Evolutionary conservation across 495 filamentous ascomycete genomes (phyloP).

Genomic region (Aspergillus sclerotiicarbonarius): DNA sequence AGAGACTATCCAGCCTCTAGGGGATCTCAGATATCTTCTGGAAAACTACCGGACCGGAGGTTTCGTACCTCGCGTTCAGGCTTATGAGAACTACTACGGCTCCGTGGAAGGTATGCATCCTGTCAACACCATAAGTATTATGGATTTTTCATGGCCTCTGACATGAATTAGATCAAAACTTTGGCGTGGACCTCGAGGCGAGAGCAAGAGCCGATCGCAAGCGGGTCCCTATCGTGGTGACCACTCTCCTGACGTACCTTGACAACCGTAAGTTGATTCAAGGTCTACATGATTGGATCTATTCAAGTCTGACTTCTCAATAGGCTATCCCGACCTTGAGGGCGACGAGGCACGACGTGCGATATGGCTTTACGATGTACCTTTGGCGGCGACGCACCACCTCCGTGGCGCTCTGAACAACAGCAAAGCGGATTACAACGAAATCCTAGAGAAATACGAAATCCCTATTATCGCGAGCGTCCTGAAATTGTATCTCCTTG

Average conservation of each 20-base stretch:
- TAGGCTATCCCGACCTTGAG: constrained; percentile 93
- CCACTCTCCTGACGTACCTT: constrained; percentile 87
- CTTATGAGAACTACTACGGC: constrained; percentile 99
- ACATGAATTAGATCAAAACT: constrained; percentile 75
- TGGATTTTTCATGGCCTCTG: constrained; percentile 10
- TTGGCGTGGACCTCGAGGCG: constrained; percentile 94
- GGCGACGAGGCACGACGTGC: constrained; percentile 89
- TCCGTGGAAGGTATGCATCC: constrained; percentile 68
- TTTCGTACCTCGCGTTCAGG: constrained; percentile 86
- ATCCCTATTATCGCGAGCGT: constrained; percentile 90
- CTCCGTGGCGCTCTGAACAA: constrained; percentile 81
- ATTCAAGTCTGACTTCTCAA: constrained; percentile 13
- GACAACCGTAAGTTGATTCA: constrained; percentile 65
- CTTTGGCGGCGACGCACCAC: constrained; percentile 79
- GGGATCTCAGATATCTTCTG: constrained; percentile 91
- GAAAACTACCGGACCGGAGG: constrained; percentile 96
- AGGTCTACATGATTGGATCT: not conserved
- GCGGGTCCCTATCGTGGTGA: constrained; percentile 89
- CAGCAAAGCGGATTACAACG: constrained; percentile 75
- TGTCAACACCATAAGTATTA: not conserved
- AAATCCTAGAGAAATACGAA: constrained; percentile 80
- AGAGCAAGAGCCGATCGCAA: constrained; percentile 90
- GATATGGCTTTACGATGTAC: constrained; percentile 93
- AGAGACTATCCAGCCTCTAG: constrained; percentile 90
- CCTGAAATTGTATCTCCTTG: constrained; percentile 92